Evolutionary conservation across 2,329 filamentous ascomycete genomes (phyloP), one percentile per base, ranked within the genome.

Genomic region (Didymella arachidicola): DNA sequence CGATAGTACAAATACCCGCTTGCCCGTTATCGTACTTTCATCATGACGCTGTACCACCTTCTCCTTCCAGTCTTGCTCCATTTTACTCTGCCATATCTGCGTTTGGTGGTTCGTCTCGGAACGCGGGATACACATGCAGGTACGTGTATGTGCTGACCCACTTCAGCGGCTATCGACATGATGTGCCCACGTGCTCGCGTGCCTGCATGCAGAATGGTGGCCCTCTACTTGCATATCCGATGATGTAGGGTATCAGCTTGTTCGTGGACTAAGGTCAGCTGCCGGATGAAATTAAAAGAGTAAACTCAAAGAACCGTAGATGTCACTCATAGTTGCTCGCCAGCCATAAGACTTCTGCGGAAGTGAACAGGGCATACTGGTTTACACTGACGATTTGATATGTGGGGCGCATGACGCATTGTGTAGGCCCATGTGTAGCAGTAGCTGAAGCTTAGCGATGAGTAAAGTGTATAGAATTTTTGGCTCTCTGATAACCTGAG

Each of bases 91-190:
- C 22, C 4, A 14, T 41, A 19, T 25, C 5, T 7, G 11, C 19
- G 25, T 6, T 41, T 18, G 36, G 19, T 39, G 19, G 36, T 39
- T 7, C 18, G 2, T 7, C 11, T 42, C 39, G 39, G 48, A n/a
- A 7, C 14, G 38, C 26, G 16, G 29, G 38, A 34, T 52, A 32
- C 19, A 27, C 48, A 52, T 52, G 48, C 48, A 52, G 27, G 39
- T 34, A 32, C 38, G 25, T 25, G 36, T n/a, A 18, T 26, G 10
- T 30, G 7, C 16, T 26, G 30, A 16, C 32, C 46, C 32, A 26
- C 25, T 11, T 29, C 25, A 36, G 48, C 48, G 48, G 48, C 29
- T 43, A 43, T 34, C 27, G 18, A 39, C 25, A 36, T 26, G n/a
- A n/a, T 30, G 48, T 51, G 34, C 11, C 8, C 46, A 26, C 5